Conservation (phyloP, 225 moss, liverwort and hornwort species). For the Asterella californica region DNA sequence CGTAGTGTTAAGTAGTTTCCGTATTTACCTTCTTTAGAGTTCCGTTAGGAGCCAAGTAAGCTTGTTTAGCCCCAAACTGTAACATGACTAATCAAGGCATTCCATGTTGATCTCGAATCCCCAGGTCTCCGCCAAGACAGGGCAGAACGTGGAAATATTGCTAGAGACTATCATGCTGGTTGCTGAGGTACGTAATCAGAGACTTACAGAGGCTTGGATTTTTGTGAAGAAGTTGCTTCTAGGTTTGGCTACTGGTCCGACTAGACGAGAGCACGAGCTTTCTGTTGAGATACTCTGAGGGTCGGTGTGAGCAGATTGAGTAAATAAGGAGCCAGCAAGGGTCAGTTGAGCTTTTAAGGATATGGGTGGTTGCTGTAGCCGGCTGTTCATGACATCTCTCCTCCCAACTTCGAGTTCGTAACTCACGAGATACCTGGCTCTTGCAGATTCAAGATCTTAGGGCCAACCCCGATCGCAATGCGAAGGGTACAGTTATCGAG, state of each 20-base stretch:
- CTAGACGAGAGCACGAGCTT: not conserved
- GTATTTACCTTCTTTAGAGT: not conserved
- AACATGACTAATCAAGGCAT: not conserved
- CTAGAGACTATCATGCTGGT: conserved; percentile 85
- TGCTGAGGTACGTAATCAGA: conserved; percentile 60
- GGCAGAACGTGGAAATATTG: conserved; percentile 65
- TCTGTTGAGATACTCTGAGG: not conserved
- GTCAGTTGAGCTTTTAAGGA: not conserved
- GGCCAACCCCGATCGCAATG: conserved; percentile 83
- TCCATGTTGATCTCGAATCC: not conserved
- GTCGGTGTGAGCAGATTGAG: not conserved
- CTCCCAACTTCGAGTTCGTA: not conserved
- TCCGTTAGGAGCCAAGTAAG: not conserved
- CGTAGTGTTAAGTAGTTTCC: not conserved
- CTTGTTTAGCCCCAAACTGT: not conserved
- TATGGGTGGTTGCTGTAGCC: not conserved
- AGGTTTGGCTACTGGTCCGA: not conserved
- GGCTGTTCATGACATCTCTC: not conserved
- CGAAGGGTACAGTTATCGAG: conserved; percentile 86
- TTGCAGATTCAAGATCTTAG: conserved; percentile 86
- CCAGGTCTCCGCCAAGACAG: conserved; percentile 80
- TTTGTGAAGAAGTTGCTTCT: not conserved
- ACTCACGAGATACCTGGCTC: not conserved
- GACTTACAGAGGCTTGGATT: not conserved
- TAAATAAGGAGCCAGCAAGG: not conserved